Percentiles rank a stretch among this genome's conserved stretches.
Conservation (phyloP, 2,329 filamentous ascomycete species). For the Ascochyta rabiei region DNA sequence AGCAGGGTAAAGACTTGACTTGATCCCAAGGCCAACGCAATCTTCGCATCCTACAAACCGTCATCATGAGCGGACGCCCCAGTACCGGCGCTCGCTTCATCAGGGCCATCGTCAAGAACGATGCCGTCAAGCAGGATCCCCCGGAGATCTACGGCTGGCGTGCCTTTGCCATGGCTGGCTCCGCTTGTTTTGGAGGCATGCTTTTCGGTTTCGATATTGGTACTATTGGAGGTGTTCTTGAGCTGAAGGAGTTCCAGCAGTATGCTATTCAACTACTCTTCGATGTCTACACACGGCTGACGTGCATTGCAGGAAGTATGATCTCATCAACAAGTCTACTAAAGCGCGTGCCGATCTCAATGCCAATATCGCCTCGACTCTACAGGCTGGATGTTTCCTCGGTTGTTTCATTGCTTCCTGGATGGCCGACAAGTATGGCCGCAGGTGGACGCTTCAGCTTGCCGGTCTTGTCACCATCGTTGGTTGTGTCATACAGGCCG, state of each 20-base stretch:
- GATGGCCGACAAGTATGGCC: constrained; percentile 62
- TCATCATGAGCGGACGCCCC: constrained; percentile 13
- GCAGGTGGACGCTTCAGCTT: constrained; percentile 61
- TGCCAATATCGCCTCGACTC: constrained; percentile 73
- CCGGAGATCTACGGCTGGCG: constrained; percentile 73
- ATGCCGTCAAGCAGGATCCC: constrained; percentile 72
- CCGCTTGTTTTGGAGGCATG: constrained; percentile 72
- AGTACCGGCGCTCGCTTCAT: constrained; percentile 52
- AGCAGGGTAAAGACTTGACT: constrained; percentile 6
- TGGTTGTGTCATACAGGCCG: constrained; percentile 69
- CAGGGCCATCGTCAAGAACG: constrained; percentile 67
- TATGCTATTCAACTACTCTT: constrained; percentile 40
- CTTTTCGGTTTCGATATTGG: constrained; percentile 71
- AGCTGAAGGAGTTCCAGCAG: constrained; percentile 63
- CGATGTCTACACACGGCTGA: not conserved
- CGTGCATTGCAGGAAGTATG: constrained; percentile 56
- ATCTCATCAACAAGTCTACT: constrained; percentile 51
- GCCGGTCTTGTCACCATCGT: constrained; percentile 64
- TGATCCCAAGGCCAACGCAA: not conserved
- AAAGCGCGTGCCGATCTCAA: constrained; percentile 60
- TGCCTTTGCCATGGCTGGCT: constrained; percentile 67
- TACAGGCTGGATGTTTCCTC: constrained; percentile 72
- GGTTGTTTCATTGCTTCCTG: constrained; percentile 65
- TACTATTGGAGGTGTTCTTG: constrained; percentile 71
- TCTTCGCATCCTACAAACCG: not conserved